Base-by-base conservation (phyloP, 2,329 filamentous ascomycete species). In the Fusarium burgessii region DNA sequence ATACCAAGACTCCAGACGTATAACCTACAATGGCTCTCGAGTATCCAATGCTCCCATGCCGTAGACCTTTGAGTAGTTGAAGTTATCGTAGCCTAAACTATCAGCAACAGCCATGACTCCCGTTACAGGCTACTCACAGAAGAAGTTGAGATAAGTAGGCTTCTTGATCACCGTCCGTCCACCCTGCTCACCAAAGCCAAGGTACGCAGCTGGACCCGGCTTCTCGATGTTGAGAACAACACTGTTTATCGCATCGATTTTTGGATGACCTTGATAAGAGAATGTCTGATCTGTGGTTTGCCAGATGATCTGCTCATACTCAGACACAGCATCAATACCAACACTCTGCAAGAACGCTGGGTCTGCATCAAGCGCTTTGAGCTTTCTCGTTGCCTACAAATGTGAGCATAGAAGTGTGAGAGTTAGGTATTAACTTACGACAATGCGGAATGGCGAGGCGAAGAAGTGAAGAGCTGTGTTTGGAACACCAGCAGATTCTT, bases 101-200 rank as follows among this genome's bases (percentile, higher is more conserved):
- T 52, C 5, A 52, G 42, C 1, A 45, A 18, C 13, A 3, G 3
- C 15, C 20, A 23, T 25, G 7, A 0, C 10, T 11, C 12, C 14
- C 8, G 4, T 11, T 6, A 4, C 9, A 27, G 9, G 6, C 2
- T 0, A 7, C 51, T 43, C n/a, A 59, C 57, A 59, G 6, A 59
- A 59, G 12, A 41, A 59, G 57, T 59, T 59, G 1, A 59, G 29
- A 4, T 59, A 59, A 0, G 57, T 59, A 0, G 57, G 57, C 12
- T 59, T 59, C 47, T 59, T 59, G 1, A 59, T 36, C 1, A 59
- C 57, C 18, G 57, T 59, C 15, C 40, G n/a, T 15, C 57, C 57
- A 6, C 57, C 57, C 12, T 59, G 57, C 5, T 59, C 57, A 8
- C 57, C 57, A 11, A 59, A 59, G 0, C 57, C 57, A 32, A 59